Conservation (phyloP, 345 rosid genomes). For the Hypericum perforatum region DNA sequence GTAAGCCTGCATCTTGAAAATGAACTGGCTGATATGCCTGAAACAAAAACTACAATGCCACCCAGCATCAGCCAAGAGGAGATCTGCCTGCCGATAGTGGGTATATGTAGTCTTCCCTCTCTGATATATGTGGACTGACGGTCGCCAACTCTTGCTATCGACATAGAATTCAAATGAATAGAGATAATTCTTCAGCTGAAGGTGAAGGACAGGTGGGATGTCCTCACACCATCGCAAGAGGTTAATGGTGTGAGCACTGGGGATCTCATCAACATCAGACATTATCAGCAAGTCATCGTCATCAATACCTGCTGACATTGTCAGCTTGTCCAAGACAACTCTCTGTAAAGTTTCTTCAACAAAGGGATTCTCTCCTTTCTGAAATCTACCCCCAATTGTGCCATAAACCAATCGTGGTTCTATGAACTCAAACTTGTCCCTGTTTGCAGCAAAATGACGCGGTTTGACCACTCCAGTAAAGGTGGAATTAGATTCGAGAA, state of each 20-base stretch:
- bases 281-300: constrained; percentile 89
- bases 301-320: constrained; percentile 74
- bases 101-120: constrained; percentile 63
- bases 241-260: constrained; percentile 83
- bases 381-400: constrained; percentile 69
- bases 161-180: constrained; percentile 69
- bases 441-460: constrained; percentile 42
- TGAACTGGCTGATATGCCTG: constrained; percentile 56
- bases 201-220: constrained; percentile 72
- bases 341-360: constrained; percentile 93
- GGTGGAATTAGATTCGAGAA: constrained; percentile 89
- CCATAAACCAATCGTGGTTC: constrained; percentile 79
- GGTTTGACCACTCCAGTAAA: constrained; percentile 68
- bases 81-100: constrained; percentile 69
- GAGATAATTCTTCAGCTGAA: constrained; percentile 69
- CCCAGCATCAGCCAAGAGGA: constrained; percentile 65
- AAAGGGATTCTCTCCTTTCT: constrained; percentile 79
- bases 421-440: constrained; percentile 49
- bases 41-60: constrained; percentile 99
- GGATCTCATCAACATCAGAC: constrained; percentile 97
- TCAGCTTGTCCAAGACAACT: constrained; percentile 69
- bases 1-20: constrained; percentile 96
- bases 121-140: constrained; percentile 64
- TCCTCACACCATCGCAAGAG: constrained; percentile 89
- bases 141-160: constrained; percentile 88